Conservation (phyloP, 2,329 filamentous ascomycete genomes). For the Sclerotinia trifoliorum region DNA sequence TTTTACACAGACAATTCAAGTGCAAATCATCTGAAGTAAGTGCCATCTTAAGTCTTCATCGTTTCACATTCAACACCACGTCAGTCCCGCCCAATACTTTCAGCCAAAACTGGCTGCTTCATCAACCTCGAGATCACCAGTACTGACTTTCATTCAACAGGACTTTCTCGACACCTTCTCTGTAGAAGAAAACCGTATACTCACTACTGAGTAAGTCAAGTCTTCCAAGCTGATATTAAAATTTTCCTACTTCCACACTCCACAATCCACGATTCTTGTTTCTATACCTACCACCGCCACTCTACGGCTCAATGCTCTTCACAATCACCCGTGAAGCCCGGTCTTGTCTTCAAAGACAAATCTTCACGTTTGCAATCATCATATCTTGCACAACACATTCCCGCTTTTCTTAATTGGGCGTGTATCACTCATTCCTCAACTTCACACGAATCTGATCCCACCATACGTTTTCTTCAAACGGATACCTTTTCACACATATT, state of each 20-base stretch:
- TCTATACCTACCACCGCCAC: neutral
- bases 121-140: neutral
- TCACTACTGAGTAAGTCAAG: neutral
- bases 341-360: neutral
- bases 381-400: neutral
- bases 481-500: neutral
- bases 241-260: neutral
- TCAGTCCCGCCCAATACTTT: neutral
- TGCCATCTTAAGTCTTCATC: neutral
- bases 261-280: neutral
- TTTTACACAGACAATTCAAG: slow-evolving; percentile 2
- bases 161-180: neutral
- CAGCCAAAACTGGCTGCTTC: neutral
- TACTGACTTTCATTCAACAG: neutral
- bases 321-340: neutral
- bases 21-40: slow-evolving; percentile 2
- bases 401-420: neutral
- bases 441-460: neutral
- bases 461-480: neutral
- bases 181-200: neutral
- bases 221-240: neutral
- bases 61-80: neutral
- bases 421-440: neutral
- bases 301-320: neutral
- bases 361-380: neutral